Base-by-base conservation (phyloP, 108 stramenopile species). In the Cyclotella kingstonii region DNA sequence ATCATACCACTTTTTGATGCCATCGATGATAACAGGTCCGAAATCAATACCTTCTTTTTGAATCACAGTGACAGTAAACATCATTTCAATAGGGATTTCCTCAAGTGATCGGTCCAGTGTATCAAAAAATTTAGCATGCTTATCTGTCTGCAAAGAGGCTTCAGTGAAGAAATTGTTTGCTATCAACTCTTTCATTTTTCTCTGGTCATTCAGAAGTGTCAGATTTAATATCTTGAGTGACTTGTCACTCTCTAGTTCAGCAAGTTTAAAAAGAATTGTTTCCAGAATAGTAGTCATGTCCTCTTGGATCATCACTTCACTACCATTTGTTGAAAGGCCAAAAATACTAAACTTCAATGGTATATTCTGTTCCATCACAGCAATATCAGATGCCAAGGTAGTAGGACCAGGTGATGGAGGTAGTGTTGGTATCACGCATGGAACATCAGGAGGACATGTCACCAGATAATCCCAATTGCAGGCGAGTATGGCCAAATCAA, bases 381-480 rank as follows among this genome's bases (percentile, higher is more conserved):
- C 43, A n/a, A n/a, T n/a, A n/a, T n/a, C 9, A 36, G 36, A 36
- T 36, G 36, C 9, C 11, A 11, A 14, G 27, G 39, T 42, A n/a
- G 21, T 8, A 6, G 55, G 15, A 31, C 11, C 9, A 11, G 36
- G 36, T 7, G 36, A 36, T 7, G 36, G 11, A 11, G 36, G 36
- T 36, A 11, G 36, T 11, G 36, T 36, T 36, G 36, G 36, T 36
- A 11, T 11, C 36, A 11, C 18, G 33, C 55, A 56, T 26, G 29
- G 29, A 28, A 26, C 2, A 42, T 56, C 55, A 27, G 19, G 2
- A 26, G 55, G 40, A 26, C 55, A 56, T 21, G 39, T 56, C 1
- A 56, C 55, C 21, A 56, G 7, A 26, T 25, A 4, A 7, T 23
- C 55, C 55, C 55, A 56, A 25, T 56, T 56, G 14, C 55, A 56